Evolutionary conservation across 176 grass and related monocot genomes (phyloP), one percentile per base, ranked within the genome.

Genomic region (Aegilops longissima): DNA sequence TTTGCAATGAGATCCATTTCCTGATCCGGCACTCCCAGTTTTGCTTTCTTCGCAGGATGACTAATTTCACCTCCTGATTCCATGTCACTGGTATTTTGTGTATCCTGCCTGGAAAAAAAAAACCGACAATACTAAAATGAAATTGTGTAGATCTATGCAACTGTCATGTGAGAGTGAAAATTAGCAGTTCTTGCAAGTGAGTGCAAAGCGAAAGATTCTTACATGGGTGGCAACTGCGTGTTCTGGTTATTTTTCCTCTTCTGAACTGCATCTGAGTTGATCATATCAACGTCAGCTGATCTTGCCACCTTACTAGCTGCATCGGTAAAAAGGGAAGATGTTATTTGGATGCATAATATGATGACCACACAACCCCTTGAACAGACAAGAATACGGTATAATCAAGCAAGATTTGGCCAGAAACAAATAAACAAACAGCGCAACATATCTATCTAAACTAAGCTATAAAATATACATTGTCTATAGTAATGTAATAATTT

Each of bases 11-110:
- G 36, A 83, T 82, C 34, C 14, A 64, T 49, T 25, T 83, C 86
- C 70, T 85, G 80, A 47, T 84, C 79, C 30, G 54, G 77, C 27
- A 52, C 59, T 54, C 84, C 80, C 40, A 88, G 56, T 86, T 81
- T 92, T 86, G 67, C 86, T 79, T 90, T 97, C 88, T 89, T 91
- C 14, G 62, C 70, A 80, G 84, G 84, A 76, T 77, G 80, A 63
- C 24, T 73, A 33, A 64, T 77, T 86, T 92, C 88, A 75, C 38
- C 87, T 79, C 20, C 67, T 29, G 73, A 76, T 80, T 90, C 81
- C 31, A 68, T 44, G 33, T 56, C 76, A 86, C 34, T 76, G 14
- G 20, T 84, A 54, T 74, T 31, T 25, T 83, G 52, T 63, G 31
- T 86, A 85, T 70, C 88, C 70, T 82, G 70, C 68, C 90, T 95